A percentile compares a stretch with the other conserved stretches of the same genome.
Evolutionary conservation across 768 basidiomycete species (phyloP).

Genomic region (Pleurotus citrinopileatus): DNA sequence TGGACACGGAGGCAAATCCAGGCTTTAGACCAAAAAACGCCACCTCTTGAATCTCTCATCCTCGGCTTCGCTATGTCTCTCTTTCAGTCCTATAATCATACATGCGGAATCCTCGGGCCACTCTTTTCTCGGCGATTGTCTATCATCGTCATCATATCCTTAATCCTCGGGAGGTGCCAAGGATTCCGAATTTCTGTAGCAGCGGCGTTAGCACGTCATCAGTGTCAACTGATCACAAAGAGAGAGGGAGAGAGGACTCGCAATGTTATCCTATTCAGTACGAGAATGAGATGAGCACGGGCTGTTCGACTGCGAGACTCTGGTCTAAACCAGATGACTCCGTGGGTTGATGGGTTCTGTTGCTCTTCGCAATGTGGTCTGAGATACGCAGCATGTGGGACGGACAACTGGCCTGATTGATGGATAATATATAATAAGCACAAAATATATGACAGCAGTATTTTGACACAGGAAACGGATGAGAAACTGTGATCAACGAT

Average conservation of each 20-base stretch:
- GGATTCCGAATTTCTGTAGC: not conserved
- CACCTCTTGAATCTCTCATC: not conserved
- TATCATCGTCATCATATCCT: not conserved
- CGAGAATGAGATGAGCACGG: no score
- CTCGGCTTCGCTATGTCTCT: not conserved
- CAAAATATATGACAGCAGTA: slow-evolving; percentile 13
- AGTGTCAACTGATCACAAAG: not conserved
- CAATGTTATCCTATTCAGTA: no score
- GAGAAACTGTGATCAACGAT: slow-evolving; percentile 28
- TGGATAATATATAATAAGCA: not conserved
- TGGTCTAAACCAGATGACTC: not conserved
- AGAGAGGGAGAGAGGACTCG: no score
- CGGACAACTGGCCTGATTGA: no score
- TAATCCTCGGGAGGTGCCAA: not conserved
- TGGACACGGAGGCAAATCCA: slow-evolving; percentile 3
- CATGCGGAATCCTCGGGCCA: slow-evolving; percentile 8
- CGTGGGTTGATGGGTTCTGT: not conserved
- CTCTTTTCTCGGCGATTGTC: slow-evolving; percentile 8
- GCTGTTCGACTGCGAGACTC: no score
- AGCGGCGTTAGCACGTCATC: slow-evolving; percentile 11
- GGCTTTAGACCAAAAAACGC: not conserved
- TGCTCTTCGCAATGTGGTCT: no score
- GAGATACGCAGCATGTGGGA: slow-evolving; percentile 2
- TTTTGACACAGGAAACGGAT: slow-evolving; percentile 26
- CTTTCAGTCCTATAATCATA: not conserved